Evolutionary conservation across 208 protist species (phyloP).

Genomic region (Leishmania aethiopica): DNA sequence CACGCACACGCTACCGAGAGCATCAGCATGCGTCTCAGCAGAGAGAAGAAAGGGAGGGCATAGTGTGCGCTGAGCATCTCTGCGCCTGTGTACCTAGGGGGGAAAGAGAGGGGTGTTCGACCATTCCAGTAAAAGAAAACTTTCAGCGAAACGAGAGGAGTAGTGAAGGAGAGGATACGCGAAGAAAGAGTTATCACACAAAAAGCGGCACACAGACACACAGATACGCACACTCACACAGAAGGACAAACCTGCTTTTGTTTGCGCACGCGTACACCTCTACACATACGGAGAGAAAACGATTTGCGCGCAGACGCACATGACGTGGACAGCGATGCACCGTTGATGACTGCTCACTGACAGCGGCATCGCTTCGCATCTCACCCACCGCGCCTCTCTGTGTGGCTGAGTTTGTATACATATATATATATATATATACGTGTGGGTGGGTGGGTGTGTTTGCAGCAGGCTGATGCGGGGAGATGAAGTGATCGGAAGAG

Average conservation of each 20-base stretch:
- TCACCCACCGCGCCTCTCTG: background rate
- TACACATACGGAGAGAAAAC: slow-evolving; percentile 6
- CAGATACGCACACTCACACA: background rate
- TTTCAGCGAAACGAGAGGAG: slow-evolving; percentile 4
- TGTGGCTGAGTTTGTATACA: background rate
- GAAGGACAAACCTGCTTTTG: no score
- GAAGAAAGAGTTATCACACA: background rate
- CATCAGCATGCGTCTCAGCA: background rate
- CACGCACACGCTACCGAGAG: background rate
- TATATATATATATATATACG: no score
- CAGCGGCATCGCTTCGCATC: background rate
- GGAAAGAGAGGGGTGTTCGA: background rate
- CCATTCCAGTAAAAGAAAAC: background rate
- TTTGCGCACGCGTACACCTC: background rate
- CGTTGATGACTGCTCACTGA: background rate
- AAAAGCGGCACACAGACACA: background rate
- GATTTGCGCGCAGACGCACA: background rate
- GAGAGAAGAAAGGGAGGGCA: background rate
- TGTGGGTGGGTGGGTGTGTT: background rate
- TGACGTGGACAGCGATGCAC: background rate
- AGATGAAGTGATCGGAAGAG: background rate
- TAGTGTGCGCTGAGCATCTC: background rate
- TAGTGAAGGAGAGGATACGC: background rate
- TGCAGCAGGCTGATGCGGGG: background rate
- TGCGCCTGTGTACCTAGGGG: background rate